phyloP scores from a whole-genome alignment of 2,329 filamentous ascomycete species.

The Pyrenochaeta sp. region DNA sequence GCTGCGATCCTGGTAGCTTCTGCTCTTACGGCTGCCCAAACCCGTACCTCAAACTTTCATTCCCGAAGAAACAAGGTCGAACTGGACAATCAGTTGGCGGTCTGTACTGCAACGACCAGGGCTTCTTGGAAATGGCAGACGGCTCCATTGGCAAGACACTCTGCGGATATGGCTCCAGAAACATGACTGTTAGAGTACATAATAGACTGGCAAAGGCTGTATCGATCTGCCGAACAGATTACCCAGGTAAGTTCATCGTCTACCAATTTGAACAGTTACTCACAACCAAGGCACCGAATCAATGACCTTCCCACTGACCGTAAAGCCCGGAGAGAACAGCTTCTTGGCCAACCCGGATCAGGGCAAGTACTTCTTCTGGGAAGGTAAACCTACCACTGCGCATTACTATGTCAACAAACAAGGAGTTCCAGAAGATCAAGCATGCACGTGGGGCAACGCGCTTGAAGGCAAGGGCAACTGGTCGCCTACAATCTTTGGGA shows the following conservation, averaged over 20 bases:
- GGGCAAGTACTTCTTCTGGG: slow-evolving; percentile 77
- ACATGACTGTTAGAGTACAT: slow-evolving; percentile 69
- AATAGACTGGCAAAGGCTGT: slow-evolving; percentile 75
- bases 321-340: slow-evolving; percentile 65
- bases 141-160: slow-evolving; percentile 67
- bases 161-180: slow-evolving; percentile 75
- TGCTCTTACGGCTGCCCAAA: slow-evolving; percentile 94
- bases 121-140: slow-evolving; percentile 75
- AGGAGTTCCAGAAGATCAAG: slow-evolving; percentile 70
- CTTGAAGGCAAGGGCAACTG: slow-evolving; percentile 75
- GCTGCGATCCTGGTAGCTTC: slow-evolving; percentile 69
- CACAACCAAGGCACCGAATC: slow-evolving; percentile 69
- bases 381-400: slow-evolving; percentile 77
- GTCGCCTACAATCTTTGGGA: slow-evolving; percentile 85
- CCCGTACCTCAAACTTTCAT: slow-evolving; percentile 92
- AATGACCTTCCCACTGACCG: slow-evolving; percentile 80
- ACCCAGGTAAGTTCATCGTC: slow-evolving; percentile 70
- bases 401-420: slow-evolving; percentile 97
- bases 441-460: slow-evolving; percentile 77
- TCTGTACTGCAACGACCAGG: slow-evolving; percentile 78
- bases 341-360: slow-evolving; percentile 79
- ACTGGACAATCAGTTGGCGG: slow-evolving; percentile 89
- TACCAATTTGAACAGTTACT: slow-evolving; percentile 1
- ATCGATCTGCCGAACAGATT: slow-evolving; percentile 91
- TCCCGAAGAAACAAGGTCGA: slow-evolving; percentile 78